Percentiles rank a stretch among this genome's conserved stretches.
Conservation (phyloP, 139 green algal genomes). For the Coccomyxa sp. region DNA sequence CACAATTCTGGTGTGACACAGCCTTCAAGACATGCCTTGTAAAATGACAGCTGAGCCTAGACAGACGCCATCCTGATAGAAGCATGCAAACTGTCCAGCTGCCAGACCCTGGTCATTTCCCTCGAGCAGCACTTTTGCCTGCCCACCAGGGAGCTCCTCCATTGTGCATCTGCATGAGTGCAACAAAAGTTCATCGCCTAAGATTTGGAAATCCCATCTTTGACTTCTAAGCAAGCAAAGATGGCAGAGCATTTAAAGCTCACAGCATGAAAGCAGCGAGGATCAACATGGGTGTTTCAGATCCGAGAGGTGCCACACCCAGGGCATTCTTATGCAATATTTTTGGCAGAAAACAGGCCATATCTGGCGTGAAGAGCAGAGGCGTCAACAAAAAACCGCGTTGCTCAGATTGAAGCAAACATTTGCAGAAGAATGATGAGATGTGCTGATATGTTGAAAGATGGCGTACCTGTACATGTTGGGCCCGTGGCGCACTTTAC, state of each 20-base stretch:
- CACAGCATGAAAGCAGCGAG: neutral
- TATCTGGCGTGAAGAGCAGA: no score
- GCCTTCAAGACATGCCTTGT: no score
- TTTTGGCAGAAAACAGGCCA: no score
- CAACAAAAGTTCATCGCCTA: neutral
- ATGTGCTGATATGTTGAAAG: neutral
- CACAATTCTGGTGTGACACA: no score
- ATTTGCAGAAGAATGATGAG: neutral
- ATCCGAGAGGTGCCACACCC: no score
- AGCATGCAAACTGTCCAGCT: constrained; percentile 91
- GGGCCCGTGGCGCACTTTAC: constrained; percentile 80
- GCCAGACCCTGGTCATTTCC: constrained; percentile 90
- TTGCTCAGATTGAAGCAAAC: no score
- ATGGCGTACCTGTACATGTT: constrained; percentile 55
- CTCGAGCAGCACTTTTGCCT: constrained; percentile 49
- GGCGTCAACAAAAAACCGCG: no score
- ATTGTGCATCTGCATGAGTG: neutral
- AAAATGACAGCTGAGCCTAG: constrained; percentile 69
- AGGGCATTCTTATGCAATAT: no score
- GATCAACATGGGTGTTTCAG: no score
- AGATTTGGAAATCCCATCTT: neutral
- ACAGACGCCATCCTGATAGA: constrained; percentile 81
- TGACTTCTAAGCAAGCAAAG: no score
- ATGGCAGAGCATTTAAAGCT: neutral
- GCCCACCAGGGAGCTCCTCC: neutral